phyloP scores from a whole-genome alignment of 108 stramenopile species.

The Aureococcus anophagefferens region DNA sequence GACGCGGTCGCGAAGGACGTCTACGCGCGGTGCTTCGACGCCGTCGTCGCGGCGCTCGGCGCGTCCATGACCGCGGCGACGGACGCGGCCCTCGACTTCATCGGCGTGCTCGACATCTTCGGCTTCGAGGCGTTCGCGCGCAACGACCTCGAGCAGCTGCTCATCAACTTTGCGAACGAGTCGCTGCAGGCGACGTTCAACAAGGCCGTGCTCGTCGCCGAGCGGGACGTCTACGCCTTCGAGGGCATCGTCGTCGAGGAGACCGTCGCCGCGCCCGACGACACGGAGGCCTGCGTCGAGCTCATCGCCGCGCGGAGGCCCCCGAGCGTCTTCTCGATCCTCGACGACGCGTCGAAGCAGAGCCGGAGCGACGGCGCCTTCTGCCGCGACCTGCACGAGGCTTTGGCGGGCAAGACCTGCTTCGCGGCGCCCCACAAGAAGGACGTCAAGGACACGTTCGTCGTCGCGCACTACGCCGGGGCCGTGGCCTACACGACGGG shows the following conservation, averaged over 20 bases:
- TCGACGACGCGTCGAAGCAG: too few relatives aligned
- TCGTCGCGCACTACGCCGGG: constrained; percentile 24
- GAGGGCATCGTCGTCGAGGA: constrained; percentile 13
- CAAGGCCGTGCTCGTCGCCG: constrained; percentile 32
- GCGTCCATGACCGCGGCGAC: too few relatives aligned
- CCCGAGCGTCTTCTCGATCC: too few relatives aligned
- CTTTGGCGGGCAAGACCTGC: too few relatives aligned
- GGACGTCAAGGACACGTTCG: constrained; percentile 16
- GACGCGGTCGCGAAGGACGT: constrained; percentile 2
- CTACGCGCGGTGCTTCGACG: neutral
- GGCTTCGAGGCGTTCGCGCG: neutral
- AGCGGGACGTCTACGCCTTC: constrained; percentile 18
- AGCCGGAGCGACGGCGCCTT: too few relatives aligned
- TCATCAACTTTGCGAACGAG: constrained; percentile 53
- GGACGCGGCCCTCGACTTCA: too few relatives aligned
- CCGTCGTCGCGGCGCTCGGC: neutral
- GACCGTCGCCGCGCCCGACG: too few relatives aligned
- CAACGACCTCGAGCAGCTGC: constrained; percentile 38
- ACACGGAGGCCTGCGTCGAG: too few relatives aligned
- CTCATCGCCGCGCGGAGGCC: too few relatives aligned
- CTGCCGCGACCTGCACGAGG: too few relatives aligned
- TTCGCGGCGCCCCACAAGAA: constrained; percentile 10
- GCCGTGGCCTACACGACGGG: constrained; percentile 15
- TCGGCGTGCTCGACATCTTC: neutral
- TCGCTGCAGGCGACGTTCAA: constrained; percentile 49